Evolutionary conservation across 2,329 filamentous ascomycete genomes (phyloP).

Genomic region (Claviceps arundinis): DNA sequence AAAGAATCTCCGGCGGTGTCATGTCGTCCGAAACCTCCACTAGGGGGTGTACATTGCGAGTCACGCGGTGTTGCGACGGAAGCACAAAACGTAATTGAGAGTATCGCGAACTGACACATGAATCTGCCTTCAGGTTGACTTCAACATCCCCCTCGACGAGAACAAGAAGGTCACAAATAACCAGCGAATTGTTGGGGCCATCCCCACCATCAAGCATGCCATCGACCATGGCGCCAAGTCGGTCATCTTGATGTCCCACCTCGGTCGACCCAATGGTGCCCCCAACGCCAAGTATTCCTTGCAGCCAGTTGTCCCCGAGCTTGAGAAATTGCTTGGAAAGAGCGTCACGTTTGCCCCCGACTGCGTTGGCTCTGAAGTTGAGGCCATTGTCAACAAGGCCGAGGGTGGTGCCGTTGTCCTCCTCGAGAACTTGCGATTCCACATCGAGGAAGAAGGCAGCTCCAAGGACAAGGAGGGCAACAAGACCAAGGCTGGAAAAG

Average conservation of each 20-base stretch:
- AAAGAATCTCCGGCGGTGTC: too few species aligned
- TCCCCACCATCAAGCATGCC: constrained; percentile 91
- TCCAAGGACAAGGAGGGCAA: constrained; percentile 88
- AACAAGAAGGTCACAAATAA: constrained; percentile 94
- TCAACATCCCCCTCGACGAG: constrained; percentile 94
- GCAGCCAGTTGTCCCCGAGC: constrained; percentile 78
- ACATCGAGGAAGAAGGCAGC: constrained; percentile 95
- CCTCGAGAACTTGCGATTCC: constrained; percentile 96
- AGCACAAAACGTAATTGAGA: not conserved
- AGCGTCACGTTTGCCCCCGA: constrained; percentile 80
- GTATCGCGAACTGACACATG: not conserved
- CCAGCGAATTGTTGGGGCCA: constrained; percentile 92
- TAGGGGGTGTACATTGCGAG: not conserved
- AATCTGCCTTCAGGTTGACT: constrained; percentile 62
- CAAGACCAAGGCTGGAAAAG: constrained; percentile 96
- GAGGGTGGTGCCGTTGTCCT: constrained; percentile 72
- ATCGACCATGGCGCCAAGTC: constrained; percentile 82
- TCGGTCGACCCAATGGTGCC: constrained; percentile 87
- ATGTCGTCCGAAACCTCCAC: too few species aligned
- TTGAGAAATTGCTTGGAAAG: constrained; percentile 80
- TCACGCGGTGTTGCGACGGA: not conserved
- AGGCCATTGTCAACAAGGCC: constrained; percentile 78
- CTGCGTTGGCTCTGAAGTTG: constrained; percentile 78
- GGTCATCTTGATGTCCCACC: constrained; percentile 95
- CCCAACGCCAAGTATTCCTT: constrained; percentile 87